Conservation (phyloP, 1,139 yeast species). For the Sporopachydermia cereana region DNA sequence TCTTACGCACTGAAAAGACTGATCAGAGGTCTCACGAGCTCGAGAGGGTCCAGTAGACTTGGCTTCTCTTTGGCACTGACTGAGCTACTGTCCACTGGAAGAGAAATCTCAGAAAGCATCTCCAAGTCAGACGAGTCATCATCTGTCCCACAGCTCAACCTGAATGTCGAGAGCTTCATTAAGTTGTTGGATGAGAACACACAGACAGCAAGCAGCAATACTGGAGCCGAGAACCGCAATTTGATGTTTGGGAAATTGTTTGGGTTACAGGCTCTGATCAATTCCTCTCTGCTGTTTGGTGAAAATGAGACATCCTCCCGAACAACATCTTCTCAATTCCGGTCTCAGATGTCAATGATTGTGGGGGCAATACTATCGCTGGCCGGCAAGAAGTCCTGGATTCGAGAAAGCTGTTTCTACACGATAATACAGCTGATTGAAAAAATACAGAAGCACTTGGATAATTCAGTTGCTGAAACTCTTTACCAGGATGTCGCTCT, state of each 20-base stretch:
- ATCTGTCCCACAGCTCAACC: constrained; percentile 16
- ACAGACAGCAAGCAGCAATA: constrained; percentile 33
- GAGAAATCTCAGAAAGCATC: constrained; percentile 12
- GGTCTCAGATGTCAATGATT: constrained; percentile 22
- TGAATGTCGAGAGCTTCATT: constrained; percentile 32
- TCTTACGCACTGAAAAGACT: constrained; percentile 69
- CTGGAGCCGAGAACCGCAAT: constrained; percentile 78
- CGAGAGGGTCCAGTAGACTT: constrained; percentile 72
- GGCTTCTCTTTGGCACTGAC: constrained; percentile 87
- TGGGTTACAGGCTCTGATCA: constrained; percentile 68
- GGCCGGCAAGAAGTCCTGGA: constrained; percentile 65
- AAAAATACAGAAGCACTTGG: constrained; percentile 19
- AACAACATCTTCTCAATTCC: not conserved
- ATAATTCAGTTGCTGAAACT: constrained; percentile 10
- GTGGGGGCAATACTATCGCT: constrained; percentile 42
- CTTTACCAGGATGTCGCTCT: constrained; percentile 10
- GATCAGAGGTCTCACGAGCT: constrained; percentile 69
- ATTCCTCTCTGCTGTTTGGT: constrained; percentile 38
- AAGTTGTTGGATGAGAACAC: constrained; percentile 33
- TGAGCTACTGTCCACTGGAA: constrained; percentile 43
- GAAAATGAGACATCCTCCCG: constrained; percentile 16
- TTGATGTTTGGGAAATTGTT: constrained; percentile 73
- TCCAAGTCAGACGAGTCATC: constrained; percentile 15
- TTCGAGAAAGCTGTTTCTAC: constrained; percentile 69
- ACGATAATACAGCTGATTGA: constrained; percentile 48